These are phyloP conservation scores for Physocladia obscura DNA, from an alignment of 192 early-diverging fungal genomes.

Conservation along the genomic window DNA sequence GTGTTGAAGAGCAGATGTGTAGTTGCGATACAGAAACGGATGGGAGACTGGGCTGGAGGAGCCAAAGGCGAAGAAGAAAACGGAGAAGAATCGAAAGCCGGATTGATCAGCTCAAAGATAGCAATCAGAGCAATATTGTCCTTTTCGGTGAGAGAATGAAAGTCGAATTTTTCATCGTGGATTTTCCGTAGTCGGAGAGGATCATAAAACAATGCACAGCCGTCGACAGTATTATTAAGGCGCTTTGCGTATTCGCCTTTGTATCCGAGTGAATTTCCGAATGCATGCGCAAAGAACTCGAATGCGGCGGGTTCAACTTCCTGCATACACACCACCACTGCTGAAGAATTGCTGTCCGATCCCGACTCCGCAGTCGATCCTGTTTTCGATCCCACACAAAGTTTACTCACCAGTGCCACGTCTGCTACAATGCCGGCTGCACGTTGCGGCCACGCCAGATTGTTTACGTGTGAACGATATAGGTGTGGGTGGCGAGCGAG, in stretches of 20 bases:
- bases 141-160: slow-evolving; percentile 3
- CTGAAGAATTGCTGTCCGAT: not conserved
- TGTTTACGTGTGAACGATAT: not conserved
- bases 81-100: not conserved
- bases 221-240: slow-evolving; percentile 9
- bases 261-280: not conserved
- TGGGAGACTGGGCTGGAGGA: not conserved
- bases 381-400: not conserved
- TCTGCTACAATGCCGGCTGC: not conserved
- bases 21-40: slow-evolving; percentile 9
- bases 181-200: not conserved
- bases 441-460: not conserved
- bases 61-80: not conserved
- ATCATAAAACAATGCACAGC: slow-evolving; percentile 18
- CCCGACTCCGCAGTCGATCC: not conserved
- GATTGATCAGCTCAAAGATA: not conserved
- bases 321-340: slow-evolving; percentile 22
- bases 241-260: not conserved
- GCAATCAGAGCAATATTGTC: slow-evolving; percentile 19
- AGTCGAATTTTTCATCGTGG: slow-evolving; percentile 15
- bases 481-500: slow-evolving; percentile 10
- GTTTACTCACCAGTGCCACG: not conserved
- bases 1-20: slow-evolving; percentile 33
- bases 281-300: not conserved
- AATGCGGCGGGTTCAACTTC: slow-evolving; percentile 23